A percentile compares a stretch with the other conserved stretches of the same genome.
Conservation (phyloP, 352 stramenopile genomes). For the Blastocystis sp. region DNA sequence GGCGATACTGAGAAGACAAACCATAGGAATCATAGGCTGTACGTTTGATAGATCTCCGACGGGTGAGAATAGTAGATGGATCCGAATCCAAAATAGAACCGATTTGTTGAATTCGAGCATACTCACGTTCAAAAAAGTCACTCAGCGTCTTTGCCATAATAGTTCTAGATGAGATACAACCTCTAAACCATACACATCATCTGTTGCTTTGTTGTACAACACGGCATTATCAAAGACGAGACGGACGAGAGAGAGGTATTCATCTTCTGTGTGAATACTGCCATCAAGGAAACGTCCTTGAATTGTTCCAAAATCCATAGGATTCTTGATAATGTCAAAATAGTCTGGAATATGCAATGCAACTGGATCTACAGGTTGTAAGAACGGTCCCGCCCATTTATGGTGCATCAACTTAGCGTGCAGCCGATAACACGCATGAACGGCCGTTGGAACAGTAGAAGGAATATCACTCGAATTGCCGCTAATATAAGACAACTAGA, state of each 20-base stretch:
- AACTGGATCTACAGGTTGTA: conserved; percentile 84
- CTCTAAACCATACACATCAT: conserved; percentile 73
- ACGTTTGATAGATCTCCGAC: conserved; percentile 13
- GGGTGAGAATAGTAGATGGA: neutral
- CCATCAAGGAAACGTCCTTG: conserved; percentile 75
- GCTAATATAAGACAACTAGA: neutral
- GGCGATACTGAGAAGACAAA: neutral
- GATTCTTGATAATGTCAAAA: conserved; percentile 86
- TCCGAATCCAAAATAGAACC: neutral
- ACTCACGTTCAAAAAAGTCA: conserved; percentile 22
- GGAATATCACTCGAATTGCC: conserved; percentile 14
- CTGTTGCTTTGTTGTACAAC: conserved; percentile 78
- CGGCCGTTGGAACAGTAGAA: conserved; percentile 1
- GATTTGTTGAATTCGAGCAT: neutral
- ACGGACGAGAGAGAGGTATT: conserved; percentile 83
- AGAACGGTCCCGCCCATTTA: conserved; percentile 72
- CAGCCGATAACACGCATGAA: conserved; percentile 15
- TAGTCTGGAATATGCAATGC: conserved; percentile 84
- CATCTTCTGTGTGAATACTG: conserved; percentile 76
- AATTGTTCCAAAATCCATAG: conserved; percentile 95
- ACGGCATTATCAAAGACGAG: conserved; percentile 95
- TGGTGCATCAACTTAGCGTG: conserved; percentile 54
- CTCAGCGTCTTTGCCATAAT: conserved; percentile 9
- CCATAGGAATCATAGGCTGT: neutral
- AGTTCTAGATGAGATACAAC: neutral